Conservation (phyloP, 2,329 filamentous ascomycete species). For the Seiridium unicorne region DNA sequence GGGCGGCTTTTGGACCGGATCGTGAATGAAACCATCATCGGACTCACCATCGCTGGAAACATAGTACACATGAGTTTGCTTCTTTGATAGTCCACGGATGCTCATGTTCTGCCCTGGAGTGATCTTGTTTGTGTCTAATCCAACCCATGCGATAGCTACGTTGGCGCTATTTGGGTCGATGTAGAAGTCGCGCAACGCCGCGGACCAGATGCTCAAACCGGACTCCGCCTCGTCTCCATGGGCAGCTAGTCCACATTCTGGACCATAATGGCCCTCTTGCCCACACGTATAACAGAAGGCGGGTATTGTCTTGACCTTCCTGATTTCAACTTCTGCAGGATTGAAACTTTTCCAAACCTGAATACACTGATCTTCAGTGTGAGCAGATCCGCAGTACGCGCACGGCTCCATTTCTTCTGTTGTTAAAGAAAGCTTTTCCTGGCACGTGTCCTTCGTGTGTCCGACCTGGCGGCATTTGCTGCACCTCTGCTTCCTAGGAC, state of each 20-base stretch:
- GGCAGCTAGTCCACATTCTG: conserved; percentile 46
- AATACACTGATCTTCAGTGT: conserved; percentile 60
- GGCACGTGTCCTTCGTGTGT: conserved; percentile 51
- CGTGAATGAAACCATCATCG: conserved; percentile 27
- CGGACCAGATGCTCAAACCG: conserved; percentile 50
- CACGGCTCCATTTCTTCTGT: conserved; percentile 57
- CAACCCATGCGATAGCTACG: conserved; percentile 33
- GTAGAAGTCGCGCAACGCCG: conserved; percentile 46
- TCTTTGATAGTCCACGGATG: conserved; percentile 23
- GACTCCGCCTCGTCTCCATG: conserved; percentile 13
- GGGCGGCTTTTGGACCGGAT: conserved; percentile 19
- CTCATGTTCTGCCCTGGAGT: conserved; percentile 17
- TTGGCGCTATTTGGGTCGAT: conserved; percentile 42
- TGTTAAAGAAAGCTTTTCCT: conserved; percentile 52
- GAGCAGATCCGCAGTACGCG: conserved; percentile 57
- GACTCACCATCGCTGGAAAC: conserved; percentile 29
- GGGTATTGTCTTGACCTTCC: conserved; percentile 48
- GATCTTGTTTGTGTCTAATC: conserved; percentile 7
- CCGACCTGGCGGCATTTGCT: conserved; percentile 62
- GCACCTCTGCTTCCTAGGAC: conserved; percentile 51
- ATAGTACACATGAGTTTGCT: conserved; percentile 26
- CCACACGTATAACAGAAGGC: conserved; percentile 59
- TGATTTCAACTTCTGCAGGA: conserved; percentile 35
- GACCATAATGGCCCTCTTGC: conserved; percentile 51
- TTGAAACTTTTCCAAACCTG: conserved; percentile 59